These are phyloP conservation scores for Trichoderma sp. DNA, from an alignment of 2,329 filamentous ascomycete species.

Conservation along the genomic window DNA sequence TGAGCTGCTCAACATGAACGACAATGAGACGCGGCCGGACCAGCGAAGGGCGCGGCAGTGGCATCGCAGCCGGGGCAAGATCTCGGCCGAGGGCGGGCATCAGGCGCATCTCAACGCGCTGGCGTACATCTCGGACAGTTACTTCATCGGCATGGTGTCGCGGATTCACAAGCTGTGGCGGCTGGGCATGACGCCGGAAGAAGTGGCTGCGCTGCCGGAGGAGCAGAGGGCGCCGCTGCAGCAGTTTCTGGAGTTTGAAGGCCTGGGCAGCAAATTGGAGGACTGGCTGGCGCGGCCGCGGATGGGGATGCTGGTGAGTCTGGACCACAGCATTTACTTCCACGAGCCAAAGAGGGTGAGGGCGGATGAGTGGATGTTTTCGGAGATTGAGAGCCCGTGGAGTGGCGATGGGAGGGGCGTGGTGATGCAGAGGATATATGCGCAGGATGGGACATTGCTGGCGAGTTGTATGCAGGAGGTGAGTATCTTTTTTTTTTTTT, in stretches of 20 bases:
- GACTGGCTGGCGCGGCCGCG: conserved; percentile 55
- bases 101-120: conserved; percentile 83
- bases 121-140: conserved; percentile 90
- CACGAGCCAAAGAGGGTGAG: conserved; percentile 60
- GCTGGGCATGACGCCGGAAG: conserved; percentile 59
- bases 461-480: conserved; percentile 82
- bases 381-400: conserved; percentile 80
- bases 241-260: conserved; percentile 47
- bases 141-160: conserved; percentile 87
- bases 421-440: conserved; percentile 74
- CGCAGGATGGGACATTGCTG: conserved; percentile 68
- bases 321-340: conserved; percentile 75
- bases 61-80: conserved; percentile 73
- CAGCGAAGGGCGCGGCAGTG: conserved; percentile 71
- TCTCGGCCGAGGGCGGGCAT: conserved; percentile 71
- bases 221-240: conserved; percentile 43
- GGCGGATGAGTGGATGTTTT: conserved; percentile 76
- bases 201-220: conserved; percentile 54
- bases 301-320: conserved; percentile 81
- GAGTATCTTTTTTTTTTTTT: conserved; percentile 31
- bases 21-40: conserved; percentile 51
- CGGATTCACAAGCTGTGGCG: conserved; percentile 80
- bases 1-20: conserved; percentile 41
- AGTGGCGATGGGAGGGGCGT: conserved; percentile 74
- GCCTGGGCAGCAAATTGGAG: conserved; percentile 44